A percentile compares a stretch with the other conserved stretches of the same genome.
Evolutionary conservation across 2,329 filamentous ascomycete species (phyloP).

Genomic region (Diatrype stigma): DNA sequence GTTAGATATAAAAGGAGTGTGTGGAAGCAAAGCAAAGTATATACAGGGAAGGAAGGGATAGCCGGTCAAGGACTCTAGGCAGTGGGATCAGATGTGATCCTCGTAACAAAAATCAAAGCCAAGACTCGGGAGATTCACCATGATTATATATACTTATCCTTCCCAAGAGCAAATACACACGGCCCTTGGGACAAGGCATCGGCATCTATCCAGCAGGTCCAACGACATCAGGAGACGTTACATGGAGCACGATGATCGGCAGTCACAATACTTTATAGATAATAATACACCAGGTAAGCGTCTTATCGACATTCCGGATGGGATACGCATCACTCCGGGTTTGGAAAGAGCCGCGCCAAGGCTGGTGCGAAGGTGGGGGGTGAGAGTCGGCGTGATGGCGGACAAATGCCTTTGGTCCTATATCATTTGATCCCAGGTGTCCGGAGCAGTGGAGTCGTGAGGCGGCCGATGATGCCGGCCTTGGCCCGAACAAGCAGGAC

Average conservation of each 20-base stretch:
- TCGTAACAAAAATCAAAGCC: slow-evolving; percentile 8
- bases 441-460: slow-evolving; percentile 8
- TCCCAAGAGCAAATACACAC: slow-evolving; percentile 4
- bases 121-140: slow-evolving; percentile 3
- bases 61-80: slow-evolving; percentile 12
- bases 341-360: slow-evolving; percentile 2
- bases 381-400: slow-evolving; percentile 12
- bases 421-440: slow-evolving; percentile 9
- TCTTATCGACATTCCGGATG: slow-evolving; percentile 6
- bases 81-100: slow-evolving; percentile 8
- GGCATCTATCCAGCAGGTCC: background rate
- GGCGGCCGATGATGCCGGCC: slow-evolving; percentile 14
- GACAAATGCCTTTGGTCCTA: slow-evolving; percentile 7
- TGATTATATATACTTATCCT: slow-evolving; percentile 16
- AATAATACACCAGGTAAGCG: slow-evolving; percentile 11
- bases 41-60: slow-evolving; percentile 16
- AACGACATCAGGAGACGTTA: slow-evolving; percentile 19
- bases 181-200: background rate
- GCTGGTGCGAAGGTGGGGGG: slow-evolving; percentile 9
- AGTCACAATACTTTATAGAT: slow-evolving; percentile 8
- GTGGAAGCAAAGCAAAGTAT: no score
- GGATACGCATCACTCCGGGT: slow-evolving; percentile 4
- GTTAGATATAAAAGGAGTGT: no score
- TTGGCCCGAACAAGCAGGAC: slow-evolving; percentile 10
- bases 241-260: slow-evolving; percentile 12